These are phyloP conservation scores for Gillenia trifoliata DNA, from an alignment of 306 rosid species.

Conservation along the genomic window DNA sequence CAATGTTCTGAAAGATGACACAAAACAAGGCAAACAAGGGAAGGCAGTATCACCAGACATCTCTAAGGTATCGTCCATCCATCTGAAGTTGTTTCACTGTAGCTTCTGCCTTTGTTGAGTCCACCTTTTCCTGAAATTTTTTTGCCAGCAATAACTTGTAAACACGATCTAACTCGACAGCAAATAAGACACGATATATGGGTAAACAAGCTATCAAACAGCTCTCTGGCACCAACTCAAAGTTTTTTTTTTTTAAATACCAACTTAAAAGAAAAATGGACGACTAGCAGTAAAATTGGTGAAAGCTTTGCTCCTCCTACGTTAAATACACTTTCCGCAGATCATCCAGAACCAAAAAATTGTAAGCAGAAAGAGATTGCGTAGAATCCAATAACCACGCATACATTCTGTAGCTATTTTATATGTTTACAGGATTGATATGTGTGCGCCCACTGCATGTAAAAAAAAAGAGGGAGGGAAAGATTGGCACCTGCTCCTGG, in stretches of 20 bases:
- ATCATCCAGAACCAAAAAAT: not conserved
- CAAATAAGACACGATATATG: not conserved
- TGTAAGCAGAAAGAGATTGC: not conserved
- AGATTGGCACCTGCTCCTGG: slow-evolving; percentile 53
- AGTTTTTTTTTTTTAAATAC: not conserved
- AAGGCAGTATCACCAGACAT: slow-evolving; percentile 65
- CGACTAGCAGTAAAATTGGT: not conserved
- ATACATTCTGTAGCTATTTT: not conserved
- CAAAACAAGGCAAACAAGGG: slow-evolving; percentile 15
- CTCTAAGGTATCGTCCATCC: slow-evolving; percentile 82
- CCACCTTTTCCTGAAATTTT: slow-evolving; percentile 62
- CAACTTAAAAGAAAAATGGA: not conserved
- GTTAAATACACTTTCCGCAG: not conserved
- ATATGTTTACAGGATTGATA: not conserved
- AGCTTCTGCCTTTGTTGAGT: slow-evolving; percentile 69
- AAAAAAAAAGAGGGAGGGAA: not conserved
- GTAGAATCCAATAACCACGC: not conserved
- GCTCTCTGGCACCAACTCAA: not conserved
- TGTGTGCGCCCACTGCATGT: rapidly evolving
- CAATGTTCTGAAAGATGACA: slow-evolving; percentile 20
- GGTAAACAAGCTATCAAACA: not conserved
- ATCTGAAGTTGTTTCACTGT: slow-evolving; percentile 68
- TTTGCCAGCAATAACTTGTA: slow-evolving; percentile 7
- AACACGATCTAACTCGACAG: not conserved
- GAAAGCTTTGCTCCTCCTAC: not conserved